Evolutionary conservation across 768 basidiomycete species (phyloP).

Genomic region (Naganishia vishniacii): DNA sequence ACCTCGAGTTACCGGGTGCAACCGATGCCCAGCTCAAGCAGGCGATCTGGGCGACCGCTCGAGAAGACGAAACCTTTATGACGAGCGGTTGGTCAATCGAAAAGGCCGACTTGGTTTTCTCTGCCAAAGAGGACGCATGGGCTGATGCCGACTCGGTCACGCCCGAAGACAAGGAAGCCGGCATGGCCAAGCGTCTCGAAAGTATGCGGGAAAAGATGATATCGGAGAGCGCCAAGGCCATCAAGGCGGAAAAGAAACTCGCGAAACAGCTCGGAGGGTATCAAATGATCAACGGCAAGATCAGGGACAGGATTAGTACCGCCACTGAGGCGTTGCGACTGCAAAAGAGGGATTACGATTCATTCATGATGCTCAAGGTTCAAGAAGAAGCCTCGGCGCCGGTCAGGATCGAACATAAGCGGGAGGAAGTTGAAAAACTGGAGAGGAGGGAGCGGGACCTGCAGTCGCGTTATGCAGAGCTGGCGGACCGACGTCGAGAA

Average conservation of each 20-base stretch:
- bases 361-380: constrained; percentile 65
- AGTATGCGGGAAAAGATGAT: constrained; percentile 66
- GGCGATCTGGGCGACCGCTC: constrained; percentile 62
- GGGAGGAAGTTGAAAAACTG: constrained; percentile 78
- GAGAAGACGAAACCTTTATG: constrained; percentile 57
- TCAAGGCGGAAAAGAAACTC: constrained; percentile 87
- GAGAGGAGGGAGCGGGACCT: constrained; percentile 69
- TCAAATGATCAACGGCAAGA: constrained; percentile 63
- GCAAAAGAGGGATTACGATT: constrained; percentile 66
- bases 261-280: constrained; percentile 85
- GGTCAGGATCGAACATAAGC: constrained; percentile 66
- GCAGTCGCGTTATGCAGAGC: constrained; percentile 77
- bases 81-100: constrained; percentile 63
- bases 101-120: constrained; percentile 62
- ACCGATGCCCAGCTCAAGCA: constrained; percentile 70
- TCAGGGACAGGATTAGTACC: constrained; percentile 48
- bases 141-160: constrained; percentile 55
- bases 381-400: constrained; percentile 75
- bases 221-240: constrained; percentile 70
- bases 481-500: constrained; percentile 58
- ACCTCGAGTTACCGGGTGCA: constrained; percentile 80
- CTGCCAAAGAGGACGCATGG: constrained; percentile 59
- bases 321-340: constrained; percentile 62
- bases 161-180: constrained; percentile 55
- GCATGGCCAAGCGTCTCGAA: constrained; percentile 53